Conservation (phyloP, 371 early-diverging fungal species). For the Mucor velutinosus region DNA sequence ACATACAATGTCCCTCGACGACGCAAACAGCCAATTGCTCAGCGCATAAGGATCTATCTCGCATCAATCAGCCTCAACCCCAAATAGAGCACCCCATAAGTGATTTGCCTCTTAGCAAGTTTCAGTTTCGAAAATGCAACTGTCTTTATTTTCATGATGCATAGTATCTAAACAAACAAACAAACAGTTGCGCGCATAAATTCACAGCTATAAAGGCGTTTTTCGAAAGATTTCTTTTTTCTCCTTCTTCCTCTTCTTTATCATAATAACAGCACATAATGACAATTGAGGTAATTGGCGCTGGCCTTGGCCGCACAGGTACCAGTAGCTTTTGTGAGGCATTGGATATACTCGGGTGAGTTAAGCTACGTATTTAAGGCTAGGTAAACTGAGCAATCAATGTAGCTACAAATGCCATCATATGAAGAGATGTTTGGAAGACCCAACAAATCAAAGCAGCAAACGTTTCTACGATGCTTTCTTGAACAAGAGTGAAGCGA, state of each 20-base stretch:
- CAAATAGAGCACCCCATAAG: too few species aligned
- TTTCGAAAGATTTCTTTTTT: not conserved
- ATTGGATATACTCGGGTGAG: constrained; percentile 19
- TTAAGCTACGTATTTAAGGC: not conserved
- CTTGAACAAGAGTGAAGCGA: constrained; percentile 8
- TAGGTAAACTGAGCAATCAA: not conserved
- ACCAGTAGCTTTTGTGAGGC: constrained; percentile 16
- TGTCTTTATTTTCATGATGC: too few species aligned
- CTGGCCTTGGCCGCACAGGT: constrained; percentile 22
- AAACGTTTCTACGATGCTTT: constrained; percentile 13
- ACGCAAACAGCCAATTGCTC: too few species aligned
- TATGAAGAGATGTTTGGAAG: not conserved
- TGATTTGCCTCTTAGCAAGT: too few species aligned
- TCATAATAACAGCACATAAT: not conserved
- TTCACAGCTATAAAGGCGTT: too few species aligned
- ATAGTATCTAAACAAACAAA: too few species aligned
- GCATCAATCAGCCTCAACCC: too few species aligned
- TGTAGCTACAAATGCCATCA: not conserved
- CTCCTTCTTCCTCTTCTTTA: not conserved
- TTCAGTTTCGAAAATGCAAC: too few species aligned
- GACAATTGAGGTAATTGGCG: constrained; percentile 13
- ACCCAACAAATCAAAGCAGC: not conserved
- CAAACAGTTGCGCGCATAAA: too few species aligned
- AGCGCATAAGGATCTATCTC: too few species aligned
- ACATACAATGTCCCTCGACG: too few species aligned